Base-by-base conservation (phyloP, 345 rosid genomes). In the Combretum micranthum region DNA sequence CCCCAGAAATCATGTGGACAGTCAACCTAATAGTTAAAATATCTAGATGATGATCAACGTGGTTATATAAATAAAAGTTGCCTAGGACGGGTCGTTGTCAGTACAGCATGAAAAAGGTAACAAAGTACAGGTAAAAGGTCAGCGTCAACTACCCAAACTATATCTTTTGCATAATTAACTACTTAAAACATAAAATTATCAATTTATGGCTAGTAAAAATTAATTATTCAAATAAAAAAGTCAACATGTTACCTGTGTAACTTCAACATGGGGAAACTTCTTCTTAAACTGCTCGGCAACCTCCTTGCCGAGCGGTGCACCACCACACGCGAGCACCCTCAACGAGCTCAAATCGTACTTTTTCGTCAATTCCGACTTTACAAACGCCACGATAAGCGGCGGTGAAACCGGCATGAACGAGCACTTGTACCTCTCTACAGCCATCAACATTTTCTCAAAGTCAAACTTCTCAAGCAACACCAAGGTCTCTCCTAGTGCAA, bases 291-390 rank as follows among this genome's bases (percentile, higher is more conserved):
- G 80, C 70, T 71, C 77, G n/a, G 82, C 75, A 10, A 80, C 70
- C 61, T 88, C 95, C 81, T 80, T 84, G 4, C 93, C 86, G 0
- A 92, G 73, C 14, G 98, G 90, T 9, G 98, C 96, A 2, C 95
- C 98, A 13, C 95, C 96, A 59, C 84, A 61, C 2, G 80, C 87
- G 15, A 92, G 65, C 42, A 57, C 1, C 69, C 21, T 59, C 16
- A 92, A 75, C 20, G 96, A 88, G 61, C 85, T 69, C 49, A 92
- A 60, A 63, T 88, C 87, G 25, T 81, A 86, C 72, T 75, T 82
- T 2, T 55, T 69, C 15, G 95, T 80, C 54, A 83, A 44, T 48
- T 88, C 93, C 50, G 87, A 84, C 66, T 84, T 92, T 39, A 66
- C 62, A 37, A 92, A 60, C 53, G 85, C 70, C 72, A 92, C 85